These are phyloP conservation scores for Oxytropis ochrocephala DNA, from an alignment of 306 rosid genomes.

Conservation along the genomic window DNA sequence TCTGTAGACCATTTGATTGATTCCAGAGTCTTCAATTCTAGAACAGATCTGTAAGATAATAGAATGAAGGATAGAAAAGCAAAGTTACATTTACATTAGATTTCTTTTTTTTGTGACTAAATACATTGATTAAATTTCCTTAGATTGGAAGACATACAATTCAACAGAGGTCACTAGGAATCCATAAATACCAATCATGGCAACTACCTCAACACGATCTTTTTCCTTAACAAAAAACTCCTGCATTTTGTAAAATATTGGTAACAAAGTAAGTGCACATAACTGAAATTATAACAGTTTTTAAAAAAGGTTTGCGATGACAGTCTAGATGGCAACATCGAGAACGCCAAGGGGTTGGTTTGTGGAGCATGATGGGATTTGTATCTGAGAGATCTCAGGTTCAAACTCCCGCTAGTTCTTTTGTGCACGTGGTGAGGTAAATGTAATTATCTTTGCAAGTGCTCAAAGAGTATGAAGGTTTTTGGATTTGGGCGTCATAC, in stretches of 20 bases:
- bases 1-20: conserved; percentile 44
- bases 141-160: conserved; percentile 24
- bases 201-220: conserved; percentile 51
- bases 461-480: no score
- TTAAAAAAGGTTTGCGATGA: no score
- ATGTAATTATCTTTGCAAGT: no score
- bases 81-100: neutral
- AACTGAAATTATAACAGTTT: neutral
- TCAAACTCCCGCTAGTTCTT: no score
- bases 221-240: conserved; percentile 62
- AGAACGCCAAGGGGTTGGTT: no score
- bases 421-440: no score
- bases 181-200: conserved; percentile 59
- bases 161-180: conserved; percentile 38
- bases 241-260: conserved; percentile 35
- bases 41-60: conserved; percentile 39
- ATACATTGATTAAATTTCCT: neutral
- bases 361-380: no score
- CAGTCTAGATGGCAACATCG: no score
- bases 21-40: conserved; percentile 47
- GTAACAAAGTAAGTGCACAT: neutral
- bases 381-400: no score
- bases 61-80: conserved; percentile 9
- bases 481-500: no score
- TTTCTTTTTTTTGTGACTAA: neutral